Percentiles rank a stretch among this genome's conserved stretches.
phyloP scores from a whole-genome alignment of 192 early-diverging fungal species.

The Backusella tuberculispora region DNA sequence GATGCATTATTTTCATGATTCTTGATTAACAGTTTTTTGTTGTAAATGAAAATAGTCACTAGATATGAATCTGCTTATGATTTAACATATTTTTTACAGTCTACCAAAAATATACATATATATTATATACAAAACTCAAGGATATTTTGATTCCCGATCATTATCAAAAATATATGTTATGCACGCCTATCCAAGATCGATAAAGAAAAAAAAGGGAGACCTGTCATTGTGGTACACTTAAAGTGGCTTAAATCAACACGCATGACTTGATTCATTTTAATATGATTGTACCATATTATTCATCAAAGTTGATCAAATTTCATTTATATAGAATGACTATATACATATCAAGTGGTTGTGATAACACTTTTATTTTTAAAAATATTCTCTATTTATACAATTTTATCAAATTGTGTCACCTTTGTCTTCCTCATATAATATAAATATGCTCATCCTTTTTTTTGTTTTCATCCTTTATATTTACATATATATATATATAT shows the following conservation, averaged over 20 bases:
- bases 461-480: too few species aligned
- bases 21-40: not conserved
- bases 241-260: not conserved
- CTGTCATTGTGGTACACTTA: not conserved
- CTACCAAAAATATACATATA: not conserved
- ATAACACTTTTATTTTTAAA: not conserved
- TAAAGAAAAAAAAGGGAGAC: too few species aligned
- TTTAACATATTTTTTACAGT: not conserved
- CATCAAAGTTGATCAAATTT: not conserved
- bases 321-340: not conserved
- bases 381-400: not conserved
- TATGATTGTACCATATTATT: not conserved
- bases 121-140: not conserved
- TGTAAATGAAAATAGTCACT: too few species aligned
- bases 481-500: too few species aligned
- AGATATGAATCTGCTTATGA: too few species aligned
- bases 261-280: not conserved
- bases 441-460: not conserved
- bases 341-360: not conserved
- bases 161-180: too few species aligned
- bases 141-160: too few species aligned
- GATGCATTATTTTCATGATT: not conserved
- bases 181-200: too few species aligned
- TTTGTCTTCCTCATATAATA: not conserved
- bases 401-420: not conserved